Evolutionary conservation across 2,329 filamentous ascomycete genomes (phyloP).

Genomic region (Colletotrichum lentis): DNA sequence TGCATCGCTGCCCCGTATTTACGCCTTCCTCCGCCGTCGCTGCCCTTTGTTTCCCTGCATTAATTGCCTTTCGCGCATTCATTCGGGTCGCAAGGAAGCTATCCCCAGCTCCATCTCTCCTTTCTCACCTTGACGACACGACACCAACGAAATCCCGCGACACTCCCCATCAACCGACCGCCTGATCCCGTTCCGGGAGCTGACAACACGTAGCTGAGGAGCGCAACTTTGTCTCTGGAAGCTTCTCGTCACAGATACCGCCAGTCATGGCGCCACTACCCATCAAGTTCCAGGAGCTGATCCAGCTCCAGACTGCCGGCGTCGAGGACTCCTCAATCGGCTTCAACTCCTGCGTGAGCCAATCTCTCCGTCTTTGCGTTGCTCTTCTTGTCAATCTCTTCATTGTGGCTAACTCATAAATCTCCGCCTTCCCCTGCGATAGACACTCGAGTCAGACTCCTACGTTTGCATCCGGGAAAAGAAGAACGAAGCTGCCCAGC

Average conservation of each 20-base stretch:
- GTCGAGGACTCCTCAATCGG: constrained; percentile 67
- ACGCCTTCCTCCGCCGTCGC: constrained; percentile 26
- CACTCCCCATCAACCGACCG: constrained; percentile 17
- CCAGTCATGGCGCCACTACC: constrained; percentile 73
- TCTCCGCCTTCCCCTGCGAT: constrained; percentile 56
- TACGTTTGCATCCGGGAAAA: constrained; percentile 98
- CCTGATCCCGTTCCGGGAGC: constrained; percentile 13
- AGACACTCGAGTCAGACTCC: constrained; percentile 98
- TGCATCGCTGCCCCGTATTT: constrained; percentile 33
- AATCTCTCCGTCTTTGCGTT: background rate
- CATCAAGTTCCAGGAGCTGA: constrained; percentile 92
- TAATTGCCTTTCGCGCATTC: constrained; percentile 39
- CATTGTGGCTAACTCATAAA: constrained; percentile 74
- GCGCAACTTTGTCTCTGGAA: constrained; percentile 27
- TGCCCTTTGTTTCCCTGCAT: constrained; percentile 38
- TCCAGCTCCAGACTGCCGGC: constrained; percentile 67
- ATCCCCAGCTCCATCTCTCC: constrained; percentile 36
- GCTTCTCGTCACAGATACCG: constrained; percentile 34
- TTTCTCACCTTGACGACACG: constrained; percentile 26
- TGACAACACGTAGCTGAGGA: constrained; percentile 24
- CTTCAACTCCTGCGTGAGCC: constrained; percentile 80
- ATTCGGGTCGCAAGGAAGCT: constrained; percentile 37
- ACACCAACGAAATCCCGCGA: constrained; percentile 34
- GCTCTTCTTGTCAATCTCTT: constrained; percentile 70
- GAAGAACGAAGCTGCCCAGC: constrained; percentile 81